These are phyloP conservation scores for Amanita rubescens DNA, from an alignment of 768 basidiomycete genomes.

Conservation along the genomic window DNA sequence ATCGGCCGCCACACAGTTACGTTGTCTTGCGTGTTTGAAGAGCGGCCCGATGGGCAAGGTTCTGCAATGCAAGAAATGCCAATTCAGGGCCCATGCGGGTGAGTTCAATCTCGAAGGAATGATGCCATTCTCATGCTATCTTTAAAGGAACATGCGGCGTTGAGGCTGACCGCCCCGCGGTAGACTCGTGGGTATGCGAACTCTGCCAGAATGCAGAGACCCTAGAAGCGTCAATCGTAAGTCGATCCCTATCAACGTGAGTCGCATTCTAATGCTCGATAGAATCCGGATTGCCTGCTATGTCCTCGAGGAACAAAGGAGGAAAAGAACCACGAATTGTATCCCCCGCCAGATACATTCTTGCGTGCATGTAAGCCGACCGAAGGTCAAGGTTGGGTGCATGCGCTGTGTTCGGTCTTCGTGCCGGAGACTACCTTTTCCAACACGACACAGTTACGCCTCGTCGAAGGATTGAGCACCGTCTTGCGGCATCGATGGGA, in stretches of 20 bases:
- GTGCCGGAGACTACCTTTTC: constrained; percentile 79
- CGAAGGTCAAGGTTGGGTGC: constrained; percentile 90
- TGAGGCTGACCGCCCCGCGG: constrained; percentile 49
- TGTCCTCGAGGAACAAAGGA: constrained; percentile 60
- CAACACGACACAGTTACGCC: constrained; percentile 60
- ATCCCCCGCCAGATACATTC: constrained; percentile 52
- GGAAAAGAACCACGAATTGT: constrained; percentile 37
- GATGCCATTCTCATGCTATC: constrained; percentile 7
- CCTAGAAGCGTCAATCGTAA: constrained; percentile 74
- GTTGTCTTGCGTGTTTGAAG: constrained; percentile 71
- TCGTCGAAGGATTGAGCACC: constrained; percentile 82
- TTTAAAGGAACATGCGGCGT: constrained; percentile 60
- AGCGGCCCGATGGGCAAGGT: constrained; percentile 72
- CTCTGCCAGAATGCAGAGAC: constrained; percentile 80
- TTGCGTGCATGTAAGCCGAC: constrained; percentile 82
- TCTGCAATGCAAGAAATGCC: constrained; percentile 74
- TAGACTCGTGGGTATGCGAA: constrained; percentile 82
- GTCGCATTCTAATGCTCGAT: constrained; percentile 6
- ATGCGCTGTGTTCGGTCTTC: constrained; percentile 85
- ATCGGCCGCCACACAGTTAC: constrained; percentile 49
- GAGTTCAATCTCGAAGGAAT: constrained; percentile 14
- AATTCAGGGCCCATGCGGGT: constrained; percentile 78
- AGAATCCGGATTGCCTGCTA: constrained; percentile 82
- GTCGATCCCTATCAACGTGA: constrained; percentile 14
- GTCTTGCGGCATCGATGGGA: constrained; percentile 68